Evolutionary conservation across 2,329 filamentous ascomycete genomes (phyloP).

Genomic region (Lachnellula occidentalis): DNA sequence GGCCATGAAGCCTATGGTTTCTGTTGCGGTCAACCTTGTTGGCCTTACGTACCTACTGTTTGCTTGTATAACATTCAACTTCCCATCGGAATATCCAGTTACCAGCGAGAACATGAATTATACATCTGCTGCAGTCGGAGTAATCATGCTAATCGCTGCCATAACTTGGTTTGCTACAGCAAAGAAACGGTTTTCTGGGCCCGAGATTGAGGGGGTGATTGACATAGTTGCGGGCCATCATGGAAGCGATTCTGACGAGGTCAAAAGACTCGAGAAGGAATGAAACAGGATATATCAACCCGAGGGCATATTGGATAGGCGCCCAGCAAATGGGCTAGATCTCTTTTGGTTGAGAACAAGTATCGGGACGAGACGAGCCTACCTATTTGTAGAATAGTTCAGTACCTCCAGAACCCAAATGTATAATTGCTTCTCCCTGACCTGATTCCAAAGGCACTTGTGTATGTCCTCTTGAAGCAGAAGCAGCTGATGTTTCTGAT

Average conservation of each 20-base stretch:
- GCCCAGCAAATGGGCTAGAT: not conserved
- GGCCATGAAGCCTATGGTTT: slow-evolving; percentile 35
- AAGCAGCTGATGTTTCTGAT: slow-evolving; percentile 6
- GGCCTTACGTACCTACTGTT: slow-evolving; percentile 49
- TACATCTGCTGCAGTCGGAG: slow-evolving; percentile 49
- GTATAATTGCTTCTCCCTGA: not conserved
- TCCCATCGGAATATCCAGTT: slow-evolving; percentile 47
- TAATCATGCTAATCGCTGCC: slow-evolving; percentile 45
- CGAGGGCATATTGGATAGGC: not conserved
- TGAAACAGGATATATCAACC: not conserved
- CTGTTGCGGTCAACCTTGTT: slow-evolving; percentile 38
- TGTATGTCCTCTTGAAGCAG: slow-evolving; percentile 2
- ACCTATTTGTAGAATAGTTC: not conserved
- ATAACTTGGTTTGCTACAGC: slow-evolving; percentile 49
- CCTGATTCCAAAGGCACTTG: not conserved
- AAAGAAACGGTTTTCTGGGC: slow-evolving; percentile 44
- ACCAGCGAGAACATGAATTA: slow-evolving; percentile 52
- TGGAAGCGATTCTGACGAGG: slow-evolving; percentile 10
- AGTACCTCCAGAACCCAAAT: not conserved
- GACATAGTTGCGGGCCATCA: slow-evolving; percentile 10
- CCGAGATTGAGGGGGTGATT: slow-evolving; percentile 27
- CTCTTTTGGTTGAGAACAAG: not conserved
- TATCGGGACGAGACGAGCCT: not conserved
- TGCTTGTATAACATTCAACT: slow-evolving; percentile 50
- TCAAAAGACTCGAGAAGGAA: slow-evolving; percentile 1